Base-by-base conservation (phyloP, 257 asterid species). In the Verbascum thapsus region DNA sequence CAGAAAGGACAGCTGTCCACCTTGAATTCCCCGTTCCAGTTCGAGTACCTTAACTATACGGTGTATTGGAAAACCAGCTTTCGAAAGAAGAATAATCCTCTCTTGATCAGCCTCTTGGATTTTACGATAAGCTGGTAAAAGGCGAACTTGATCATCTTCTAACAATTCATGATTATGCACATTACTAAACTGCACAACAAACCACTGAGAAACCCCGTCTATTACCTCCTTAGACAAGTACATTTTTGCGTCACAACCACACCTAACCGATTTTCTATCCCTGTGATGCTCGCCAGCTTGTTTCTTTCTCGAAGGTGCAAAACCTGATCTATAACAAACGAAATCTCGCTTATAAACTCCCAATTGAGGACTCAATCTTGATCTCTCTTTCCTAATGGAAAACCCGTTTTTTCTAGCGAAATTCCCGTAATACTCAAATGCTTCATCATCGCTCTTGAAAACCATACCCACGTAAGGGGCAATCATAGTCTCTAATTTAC, bases 241-340 rank as follows among this genome's bases (percentile, higher is more conserved):
- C 85, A 86, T 76, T 65, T 81, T 79, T 0, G 91, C 89, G 71
- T 81, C 91, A 63, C 95, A 81, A 2, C 91, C 95, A 35, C 91
- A 86, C 60, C 87, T 64, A 41, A 78, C 78, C 10, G 91, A 84
- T 59, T 84, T 84, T 71, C 87, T 76, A 55, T 86, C 89, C 67
- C 95, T 64, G 9, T 81, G 91, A 70, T 75, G 78, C 58, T 84
- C 85, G 18, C 78, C 81, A 0, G 52, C 59, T 43, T 77, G 79
- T 71, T 84, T 86, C 77, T 86, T 81, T 62, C 89, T 75, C 0
- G 68, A 68, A 30, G 91, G 91, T 4, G 87, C 87, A 74, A 83
- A 79, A 10, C 95, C 87, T 1, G 89, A 73, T 66, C 85, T 69
- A 30, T 77, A 81, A 68, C 95, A 86, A 66, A 84, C 91, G 65